Percentiles rank a stretch among this genome's conserved stretches.
phyloP scores from a whole-genome alignment of 2,329 filamentous ascomycete genomes.

The Fusarium aywerte region DNA sequence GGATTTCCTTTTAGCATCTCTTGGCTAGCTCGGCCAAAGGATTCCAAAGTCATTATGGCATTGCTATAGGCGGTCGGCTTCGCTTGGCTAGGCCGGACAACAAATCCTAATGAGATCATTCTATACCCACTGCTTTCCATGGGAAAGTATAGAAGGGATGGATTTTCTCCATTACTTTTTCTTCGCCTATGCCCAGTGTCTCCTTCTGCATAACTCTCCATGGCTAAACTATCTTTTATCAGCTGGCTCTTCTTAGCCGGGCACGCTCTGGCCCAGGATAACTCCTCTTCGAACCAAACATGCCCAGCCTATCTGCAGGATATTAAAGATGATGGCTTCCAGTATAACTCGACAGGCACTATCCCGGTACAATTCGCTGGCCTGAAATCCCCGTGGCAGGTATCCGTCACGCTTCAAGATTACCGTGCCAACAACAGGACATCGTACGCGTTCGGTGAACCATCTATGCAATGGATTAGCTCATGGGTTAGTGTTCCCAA shows the following conservation, averaged over 20 bases:
- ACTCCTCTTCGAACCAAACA: background rate
- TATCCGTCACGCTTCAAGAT: background rate
- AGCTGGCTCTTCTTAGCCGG: background rate
- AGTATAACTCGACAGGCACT: background rate
- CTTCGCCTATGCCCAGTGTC: background rate
- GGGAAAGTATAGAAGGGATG: background rate
- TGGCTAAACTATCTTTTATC: background rate
- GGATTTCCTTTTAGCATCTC: background rate
- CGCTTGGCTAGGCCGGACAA: background rate
- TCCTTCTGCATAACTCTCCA: background rate
- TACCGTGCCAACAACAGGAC: background rate
- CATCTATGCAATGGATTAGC: background rate
- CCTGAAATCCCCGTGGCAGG: background rate
- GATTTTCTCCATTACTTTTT: background rate
- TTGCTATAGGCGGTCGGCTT: background rate
- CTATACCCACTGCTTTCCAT: background rate
- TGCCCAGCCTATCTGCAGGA: background rate
- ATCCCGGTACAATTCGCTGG: background rate
- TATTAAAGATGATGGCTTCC: background rate
- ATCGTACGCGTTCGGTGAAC: no score
- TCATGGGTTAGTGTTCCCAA: background rate
- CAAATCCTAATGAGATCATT: background rate
- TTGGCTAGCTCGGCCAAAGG: background rate
- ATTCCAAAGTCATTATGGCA: no score
- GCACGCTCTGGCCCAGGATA: background rate